Evolutionary conservation across 2,329 filamentous ascomycete genomes (phyloP).

Genomic region (Penicillium thymicola): DNA sequence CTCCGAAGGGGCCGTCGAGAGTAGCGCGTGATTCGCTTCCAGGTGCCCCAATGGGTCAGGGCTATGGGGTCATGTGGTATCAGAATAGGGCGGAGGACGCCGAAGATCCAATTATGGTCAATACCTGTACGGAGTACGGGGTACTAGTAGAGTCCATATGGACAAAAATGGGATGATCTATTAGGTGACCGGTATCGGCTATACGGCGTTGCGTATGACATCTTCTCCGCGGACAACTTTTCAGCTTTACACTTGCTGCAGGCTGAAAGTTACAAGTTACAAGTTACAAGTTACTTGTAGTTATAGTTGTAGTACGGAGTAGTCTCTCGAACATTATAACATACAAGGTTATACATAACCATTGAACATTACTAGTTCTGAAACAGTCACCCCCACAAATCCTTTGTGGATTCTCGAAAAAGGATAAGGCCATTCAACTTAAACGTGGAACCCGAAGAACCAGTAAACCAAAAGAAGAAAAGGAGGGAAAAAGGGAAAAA

Average conservation of each 20-base stretch:
- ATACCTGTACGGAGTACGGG: background rate
- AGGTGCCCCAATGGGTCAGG: background rate
- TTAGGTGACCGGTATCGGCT: background rate
- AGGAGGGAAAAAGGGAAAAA: slow-evolving; percentile 2
- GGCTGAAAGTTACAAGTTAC: too few species aligned
- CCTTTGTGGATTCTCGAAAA: background rate
- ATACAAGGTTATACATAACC: too few species aligned
- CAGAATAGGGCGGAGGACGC: background rate
- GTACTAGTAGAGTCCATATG: too few species aligned
- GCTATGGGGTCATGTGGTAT: background rate
- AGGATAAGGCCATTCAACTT: slow-evolving; percentile 11
- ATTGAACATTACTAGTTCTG: background rate
- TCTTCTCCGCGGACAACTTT: background rate
- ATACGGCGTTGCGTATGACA: background rate
- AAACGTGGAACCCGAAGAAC: slow-evolving; percentile 12
- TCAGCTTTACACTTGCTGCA: background rate
- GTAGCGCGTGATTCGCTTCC: slow-evolving; percentile 1
- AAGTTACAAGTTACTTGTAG: too few species aligned
- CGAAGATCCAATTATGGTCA: background rate
- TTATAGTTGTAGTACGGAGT: too few species aligned
- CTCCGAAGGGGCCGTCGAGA: background rate
- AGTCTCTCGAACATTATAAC: too few species aligned
- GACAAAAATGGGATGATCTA: background rate
- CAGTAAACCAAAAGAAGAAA: slow-evolving; percentile 7
- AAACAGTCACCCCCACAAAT: background rate